Evolutionary conservation across 2,329 filamentous ascomycete species (phyloP).

Genomic region (Erysiphe neolycopersici): DNA sequence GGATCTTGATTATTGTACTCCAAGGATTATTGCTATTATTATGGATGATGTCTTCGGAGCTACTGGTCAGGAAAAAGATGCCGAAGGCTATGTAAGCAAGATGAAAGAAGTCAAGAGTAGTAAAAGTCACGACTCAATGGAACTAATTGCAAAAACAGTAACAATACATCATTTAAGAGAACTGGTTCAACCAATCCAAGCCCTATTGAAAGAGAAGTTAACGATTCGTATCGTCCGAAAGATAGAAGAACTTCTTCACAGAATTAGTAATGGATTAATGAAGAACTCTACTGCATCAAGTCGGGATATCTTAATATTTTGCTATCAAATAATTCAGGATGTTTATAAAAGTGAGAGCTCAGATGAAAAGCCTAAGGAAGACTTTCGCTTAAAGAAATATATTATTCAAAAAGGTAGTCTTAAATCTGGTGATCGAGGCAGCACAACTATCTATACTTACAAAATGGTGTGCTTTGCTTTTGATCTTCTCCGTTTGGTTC

Average conservation of each 20-base stretch:
- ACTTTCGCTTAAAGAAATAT: conserved; percentile 42
- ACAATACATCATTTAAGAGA: conserved; percentile 48
- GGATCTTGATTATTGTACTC: conserved; percentile 68
- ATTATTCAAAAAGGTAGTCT: conserved; percentile 57
- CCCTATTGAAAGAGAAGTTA: conserved; percentile 58
- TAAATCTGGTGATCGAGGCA: conserved; percentile 42
- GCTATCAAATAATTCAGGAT: conserved; percentile 78
- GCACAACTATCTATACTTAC: conserved; percentile 54
- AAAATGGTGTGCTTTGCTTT: conserved; percentile 75
- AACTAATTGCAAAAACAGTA: conserved; percentile 61
- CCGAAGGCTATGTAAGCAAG: conserved; percentile 77
- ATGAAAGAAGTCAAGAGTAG: conserved; percentile 97
- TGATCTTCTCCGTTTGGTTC: conserved; percentile 59
- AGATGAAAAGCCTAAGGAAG: conserved; percentile 24
- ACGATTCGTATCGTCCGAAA: conserved; percentile 64
- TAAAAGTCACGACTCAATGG: conserved; percentile 96
- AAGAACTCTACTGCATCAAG: conserved; percentile 57
- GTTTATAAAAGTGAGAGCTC: conserved; percentile 41
- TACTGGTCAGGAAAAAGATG: conserved; percentile 86
- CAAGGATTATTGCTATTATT: conserved; percentile 52
- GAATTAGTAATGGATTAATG: conserved; percentile 59
- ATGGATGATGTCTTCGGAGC: conserved; percentile 96
- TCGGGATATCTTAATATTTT: conserved; percentile 71
- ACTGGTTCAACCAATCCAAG: conserved; percentile 52
- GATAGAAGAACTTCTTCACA: conserved; percentile 64